A percentile compares a stretch with the other conserved stretches of the same genome.
These are phyloP conservation scores for Pulveroboletus sp. DNA, from an alignment of 768 basidiomycete genomes.

Conservation along the genomic window DNA sequence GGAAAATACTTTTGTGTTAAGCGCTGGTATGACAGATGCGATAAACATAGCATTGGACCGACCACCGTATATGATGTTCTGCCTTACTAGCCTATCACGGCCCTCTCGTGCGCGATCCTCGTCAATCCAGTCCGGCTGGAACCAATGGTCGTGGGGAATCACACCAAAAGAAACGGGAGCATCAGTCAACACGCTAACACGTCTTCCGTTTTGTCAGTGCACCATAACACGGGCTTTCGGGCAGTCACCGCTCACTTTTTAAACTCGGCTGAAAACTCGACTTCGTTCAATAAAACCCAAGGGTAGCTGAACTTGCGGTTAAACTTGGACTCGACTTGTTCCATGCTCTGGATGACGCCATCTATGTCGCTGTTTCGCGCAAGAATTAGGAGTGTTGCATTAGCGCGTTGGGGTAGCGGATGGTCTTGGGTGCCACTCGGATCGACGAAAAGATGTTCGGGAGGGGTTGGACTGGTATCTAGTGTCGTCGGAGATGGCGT, in stretches of 20 bases:
- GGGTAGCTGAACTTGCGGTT: constrained; percentile 57
- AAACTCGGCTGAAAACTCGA: constrained; percentile 51
- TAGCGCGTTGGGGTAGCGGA: constrained; percentile 33
- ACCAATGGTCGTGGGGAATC: constrained; percentile 61
- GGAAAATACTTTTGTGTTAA: constrained; percentile 5
- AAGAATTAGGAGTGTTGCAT: constrained; percentile 57
- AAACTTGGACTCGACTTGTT: constrained; percentile 53
- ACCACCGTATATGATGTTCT: constrained; percentile 50
- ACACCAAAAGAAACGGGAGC: constrained; percentile 48
- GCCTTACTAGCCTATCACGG: constrained; percentile 45
- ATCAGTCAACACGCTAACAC: constrained; percentile 34
- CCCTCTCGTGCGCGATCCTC: constrained; percentile 53
- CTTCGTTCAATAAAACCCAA: constrained; percentile 63
- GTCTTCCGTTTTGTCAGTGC: constrained; percentile 25
- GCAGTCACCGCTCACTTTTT: constrained; percentile 29
- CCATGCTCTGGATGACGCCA: constrained; percentile 44
- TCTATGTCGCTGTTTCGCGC: constrained; percentile 45
- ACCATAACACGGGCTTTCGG: background rate
- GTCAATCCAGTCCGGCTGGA: constrained; percentile 70
- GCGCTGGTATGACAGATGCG: background rate
- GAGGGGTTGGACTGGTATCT: background rate
- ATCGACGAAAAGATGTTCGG: constrained; percentile 2
- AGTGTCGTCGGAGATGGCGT: background rate
- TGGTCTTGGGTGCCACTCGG: background rate
- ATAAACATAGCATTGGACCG: constrained; percentile 12